These are phyloP conservation scores for Russula abietina DNA, from an alignment of 768 basidiomycete species.

Conservation along the genomic window DNA sequence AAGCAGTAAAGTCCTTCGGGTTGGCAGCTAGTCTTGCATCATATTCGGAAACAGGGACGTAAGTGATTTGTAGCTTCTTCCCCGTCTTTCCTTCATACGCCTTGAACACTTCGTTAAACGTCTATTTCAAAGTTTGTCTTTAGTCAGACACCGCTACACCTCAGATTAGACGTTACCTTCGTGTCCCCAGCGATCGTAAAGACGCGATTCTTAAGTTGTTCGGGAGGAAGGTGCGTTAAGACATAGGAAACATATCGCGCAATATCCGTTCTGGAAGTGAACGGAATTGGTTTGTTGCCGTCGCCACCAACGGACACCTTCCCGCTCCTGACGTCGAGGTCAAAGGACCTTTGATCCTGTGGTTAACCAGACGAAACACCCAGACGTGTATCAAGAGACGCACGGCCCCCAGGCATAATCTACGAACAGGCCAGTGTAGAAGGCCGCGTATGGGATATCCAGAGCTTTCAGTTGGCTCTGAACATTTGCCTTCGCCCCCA, in stretches of 20 bases:
- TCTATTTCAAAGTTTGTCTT: slow-evolving; percentile 1
- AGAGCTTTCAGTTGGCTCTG: not conserved
- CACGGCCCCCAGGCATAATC: not conserved
- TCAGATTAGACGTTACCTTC: not conserved
- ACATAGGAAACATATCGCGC: not conserved
- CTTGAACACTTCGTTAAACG: slow-evolving; percentile 24
- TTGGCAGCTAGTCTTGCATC: slow-evolving; percentile 17
- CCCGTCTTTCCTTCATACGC: slow-evolving; percentile 22
- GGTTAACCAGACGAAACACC: not conserved
- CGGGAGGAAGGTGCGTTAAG: not conserved
- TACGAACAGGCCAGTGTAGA: not conserved
- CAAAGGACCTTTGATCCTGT: not conserved
- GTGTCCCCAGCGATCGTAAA: not conserved
- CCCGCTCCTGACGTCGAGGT: not conserved
- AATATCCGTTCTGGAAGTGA: not conserved
- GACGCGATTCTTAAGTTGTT: not conserved
- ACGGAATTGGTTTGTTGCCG: not conserved
- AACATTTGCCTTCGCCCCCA: not conserved
- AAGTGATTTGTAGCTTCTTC: slow-evolving; percentile 22
- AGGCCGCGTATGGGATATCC: not conserved
- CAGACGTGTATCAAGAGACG: not conserved
- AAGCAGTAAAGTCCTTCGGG: not conserved
- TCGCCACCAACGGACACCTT: not conserved
- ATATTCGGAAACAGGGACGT: slow-evolving; percentile 12
- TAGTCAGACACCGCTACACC: not conserved